A percentile compares a stretch with the other conserved stretches of the same genome.
Evolutionary conservation across 768 basidiomycete species (phyloP).

Genomic region (Naematelia aurantialba): DNA sequence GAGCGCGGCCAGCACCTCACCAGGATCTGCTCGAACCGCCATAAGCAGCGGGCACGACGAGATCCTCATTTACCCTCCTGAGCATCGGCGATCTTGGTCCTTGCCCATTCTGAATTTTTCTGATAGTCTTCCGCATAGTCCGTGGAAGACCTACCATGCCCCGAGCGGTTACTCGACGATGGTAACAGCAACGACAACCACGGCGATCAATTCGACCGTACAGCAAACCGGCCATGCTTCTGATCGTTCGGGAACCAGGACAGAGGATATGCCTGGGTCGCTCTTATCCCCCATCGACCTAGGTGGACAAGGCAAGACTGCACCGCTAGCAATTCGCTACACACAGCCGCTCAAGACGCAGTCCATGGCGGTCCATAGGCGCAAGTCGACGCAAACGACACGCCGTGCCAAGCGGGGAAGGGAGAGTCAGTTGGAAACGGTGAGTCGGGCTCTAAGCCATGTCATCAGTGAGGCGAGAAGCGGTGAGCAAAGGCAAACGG

Average conservation of each 20-base stretch:
- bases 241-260: neutral
- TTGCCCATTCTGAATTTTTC: constrained; percentile 4
- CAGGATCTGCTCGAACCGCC: neutral
- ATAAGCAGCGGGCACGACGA: neutral
- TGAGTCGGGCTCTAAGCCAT: constrained; percentile 9
- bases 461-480: no score
- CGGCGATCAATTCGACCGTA: no score
- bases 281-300: neutral
- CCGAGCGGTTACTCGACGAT: no score
- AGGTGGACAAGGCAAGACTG: neutral
- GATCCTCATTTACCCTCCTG: constrained; percentile 29
- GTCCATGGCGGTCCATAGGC: constrained; percentile 6
- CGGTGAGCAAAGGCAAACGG: no score
- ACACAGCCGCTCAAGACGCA: neutral
- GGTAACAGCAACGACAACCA: no score
- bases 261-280: neutral
- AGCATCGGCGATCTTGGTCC: constrained; percentile 13
- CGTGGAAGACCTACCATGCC: neutral
- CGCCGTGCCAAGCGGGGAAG: constrained; percentile 10
- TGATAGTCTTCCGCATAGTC: constrained; percentile 6
- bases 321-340: neutral
- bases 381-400: neutral
- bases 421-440: constrained; percentile 23
- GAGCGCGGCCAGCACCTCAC: no score
- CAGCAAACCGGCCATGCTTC: no score